phyloP scores from a whole-genome alignment of 2,329 filamentous ascomycete species.

The Ustulina deusta region DNA sequence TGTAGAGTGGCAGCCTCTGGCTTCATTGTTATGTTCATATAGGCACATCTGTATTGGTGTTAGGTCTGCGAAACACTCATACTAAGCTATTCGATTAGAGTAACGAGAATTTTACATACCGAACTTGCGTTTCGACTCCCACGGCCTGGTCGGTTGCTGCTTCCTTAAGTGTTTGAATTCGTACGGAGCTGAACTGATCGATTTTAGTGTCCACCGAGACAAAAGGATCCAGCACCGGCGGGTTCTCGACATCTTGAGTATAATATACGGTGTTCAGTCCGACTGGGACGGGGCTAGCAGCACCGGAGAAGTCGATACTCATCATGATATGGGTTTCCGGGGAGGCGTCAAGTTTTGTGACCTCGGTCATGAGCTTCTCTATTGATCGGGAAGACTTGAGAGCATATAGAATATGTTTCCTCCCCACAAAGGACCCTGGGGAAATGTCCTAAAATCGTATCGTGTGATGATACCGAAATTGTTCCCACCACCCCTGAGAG shows the following conservation, averaged over 20 bases:
- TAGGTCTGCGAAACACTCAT: no score
- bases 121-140: no score
- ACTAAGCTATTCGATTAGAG: no score
- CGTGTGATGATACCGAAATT: constrained; percentile 30
- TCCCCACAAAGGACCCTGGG: constrained; percentile 29
- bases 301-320: constrained; percentile 38
- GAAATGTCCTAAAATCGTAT: constrained; percentile 19
- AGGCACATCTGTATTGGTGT: no score
- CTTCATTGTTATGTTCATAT: not conserved
- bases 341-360: constrained; percentile 38
- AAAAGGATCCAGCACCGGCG: constrained; percentile 34
- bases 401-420: constrained; percentile 39
- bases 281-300: constrained; percentile 19
- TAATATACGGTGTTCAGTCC: constrained; percentile 36
- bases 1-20: not conserved
- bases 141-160: no score
- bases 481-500: constrained; percentile 26
- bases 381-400: constrained; percentile 42
- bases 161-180: no score
- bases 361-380: constrained; percentile 39
- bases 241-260: constrained; percentile 18
- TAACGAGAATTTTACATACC: no score
- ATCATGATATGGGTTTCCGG: constrained; percentile 45
- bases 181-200: no score
- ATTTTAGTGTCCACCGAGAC: constrained; percentile 13